phyloP scores from a whole-genome alignment of 2,329 filamentous ascomycete species.

The Aspergillus ustus region DNA sequence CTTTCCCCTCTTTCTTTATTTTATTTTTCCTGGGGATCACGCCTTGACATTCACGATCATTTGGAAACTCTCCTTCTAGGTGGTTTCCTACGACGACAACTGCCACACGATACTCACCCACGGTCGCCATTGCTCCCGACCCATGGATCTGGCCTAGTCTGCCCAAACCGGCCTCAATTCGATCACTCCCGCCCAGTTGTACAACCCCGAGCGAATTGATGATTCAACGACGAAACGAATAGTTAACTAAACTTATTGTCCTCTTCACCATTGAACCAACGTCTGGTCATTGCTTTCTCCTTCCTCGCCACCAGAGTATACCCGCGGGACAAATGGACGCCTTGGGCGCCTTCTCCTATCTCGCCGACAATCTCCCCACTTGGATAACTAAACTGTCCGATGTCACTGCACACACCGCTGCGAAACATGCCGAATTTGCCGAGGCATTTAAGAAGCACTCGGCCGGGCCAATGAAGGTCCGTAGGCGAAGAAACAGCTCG shows the following conservation, averaged over 20 bases:
- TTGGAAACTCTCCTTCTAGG: neutral
- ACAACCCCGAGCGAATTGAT: slow-evolving; percentile 7
- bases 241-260: neutral
- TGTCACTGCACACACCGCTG: slow-evolving; percentile 45
- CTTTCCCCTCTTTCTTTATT: slow-evolving; percentile 19
- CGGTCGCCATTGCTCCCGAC: slow-evolving; percentile 9
- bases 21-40: slow-evolving; percentile 17
- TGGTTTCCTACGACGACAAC: neutral
- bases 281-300: neutral
- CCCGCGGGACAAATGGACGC: slow-evolving; percentile 42
- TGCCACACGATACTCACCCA: neutral
- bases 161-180: slow-evolving; percentile 6
- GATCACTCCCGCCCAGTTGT: neutral
- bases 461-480: slow-evolving; percentile 32
- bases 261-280: neutral
- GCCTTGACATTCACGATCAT: neutral
- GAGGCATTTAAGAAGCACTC: slow-evolving; percentile 47
- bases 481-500: slow-evolving; percentile 48
- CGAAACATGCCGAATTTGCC: slow-evolving; percentile 48
- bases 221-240: slow-evolving; percentile 23
- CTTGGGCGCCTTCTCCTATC: slow-evolving; percentile 49
- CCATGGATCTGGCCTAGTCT: slow-evolving; percentile 21
- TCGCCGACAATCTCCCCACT: slow-evolving; percentile 49
- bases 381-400: slow-evolving; percentile 51
- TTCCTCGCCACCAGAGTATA: slow-evolving; percentile 5